Conservation (phyloP, 2,329 filamentous ascomycete species). For the Tolypocladium endophyticum region DNA sequence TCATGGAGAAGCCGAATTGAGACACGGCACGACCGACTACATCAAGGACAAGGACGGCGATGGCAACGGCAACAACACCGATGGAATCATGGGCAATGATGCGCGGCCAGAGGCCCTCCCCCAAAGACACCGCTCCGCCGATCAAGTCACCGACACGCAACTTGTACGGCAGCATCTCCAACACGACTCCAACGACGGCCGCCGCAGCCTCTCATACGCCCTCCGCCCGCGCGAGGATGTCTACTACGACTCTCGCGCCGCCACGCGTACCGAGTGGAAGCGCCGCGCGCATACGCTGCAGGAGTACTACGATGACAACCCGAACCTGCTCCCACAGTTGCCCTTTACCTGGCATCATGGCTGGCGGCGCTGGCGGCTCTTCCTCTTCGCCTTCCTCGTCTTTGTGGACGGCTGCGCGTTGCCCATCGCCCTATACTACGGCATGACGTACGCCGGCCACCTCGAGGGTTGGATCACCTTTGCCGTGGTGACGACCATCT, state of each 20-base stretch:
- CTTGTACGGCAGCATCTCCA: neutral
- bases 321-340: conserved; percentile 25
- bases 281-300: conserved; percentile 23
- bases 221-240: conserved; percentile 20
- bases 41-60: neutral
- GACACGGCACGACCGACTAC: neutral
- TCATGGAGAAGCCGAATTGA: neutral
- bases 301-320: conserved; percentile 29
- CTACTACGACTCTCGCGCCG: conserved; percentile 30
- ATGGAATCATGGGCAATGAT: neutral
- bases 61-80: neutral
- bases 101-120: neutral
- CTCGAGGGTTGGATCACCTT: conserved; percentile 34
- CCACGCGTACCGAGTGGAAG: conserved; percentile 21
- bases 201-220: conserved; percentile 24
- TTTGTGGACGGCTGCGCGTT: conserved; percentile 32
- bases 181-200: conserved; percentile 3
- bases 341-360: conserved; percentile 31
- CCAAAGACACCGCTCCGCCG: neutral
- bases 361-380: conserved; percentile 30
- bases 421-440: conserved; percentile 42
- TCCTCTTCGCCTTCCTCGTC: conserved; percentile 35
- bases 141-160: neutral
- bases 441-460: conserved; percentile 29
- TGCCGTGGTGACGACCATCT: conserved; percentile 43